Conservation (phyloP, 768 basidiomycete species). For the Hericium rajendrae region DNA sequence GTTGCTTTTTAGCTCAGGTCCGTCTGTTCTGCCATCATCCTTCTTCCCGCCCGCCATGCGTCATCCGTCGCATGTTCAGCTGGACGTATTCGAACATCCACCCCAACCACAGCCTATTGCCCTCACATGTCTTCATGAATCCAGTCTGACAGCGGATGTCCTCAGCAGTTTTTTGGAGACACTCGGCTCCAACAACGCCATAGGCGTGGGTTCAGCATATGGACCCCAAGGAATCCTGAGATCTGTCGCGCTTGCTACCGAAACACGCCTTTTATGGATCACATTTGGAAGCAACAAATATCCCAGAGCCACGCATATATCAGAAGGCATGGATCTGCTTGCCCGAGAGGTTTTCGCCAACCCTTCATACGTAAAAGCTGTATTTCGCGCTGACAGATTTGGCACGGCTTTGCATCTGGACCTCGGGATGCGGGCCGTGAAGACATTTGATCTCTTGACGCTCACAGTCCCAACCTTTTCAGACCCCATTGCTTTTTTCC, state of each 20-base stretch:
- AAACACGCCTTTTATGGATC: constrained; percentile 20
- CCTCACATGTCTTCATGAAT: neutral
- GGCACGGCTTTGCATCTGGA: constrained; percentile 32
- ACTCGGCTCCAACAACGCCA: constrained; percentile 16
- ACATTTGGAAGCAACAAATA: too few species aligned
- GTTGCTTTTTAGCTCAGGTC: neutral
- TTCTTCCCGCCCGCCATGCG: too few species aligned
- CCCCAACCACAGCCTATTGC: neutral
- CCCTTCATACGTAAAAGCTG: neutral
- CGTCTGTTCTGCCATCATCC: too few species aligned
- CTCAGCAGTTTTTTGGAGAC: neutral
- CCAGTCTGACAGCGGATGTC: neutral
- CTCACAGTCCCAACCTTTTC: neutral
- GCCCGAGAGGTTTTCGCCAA: constrained; percentile 13
- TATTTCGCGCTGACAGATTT: constrained; percentile 14
- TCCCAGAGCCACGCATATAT: too few species aligned
- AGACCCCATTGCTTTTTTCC: neutral
- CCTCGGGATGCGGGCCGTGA: constrained; percentile 23
- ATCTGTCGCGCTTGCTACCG: constrained; percentile 31
- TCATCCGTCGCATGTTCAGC: constrained; percentile 33
- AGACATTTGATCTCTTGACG: neutral
- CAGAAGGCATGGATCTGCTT: neutral
- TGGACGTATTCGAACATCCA: constrained; percentile 13
- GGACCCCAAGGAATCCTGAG: constrained; percentile 25
- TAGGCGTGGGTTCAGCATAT: constrained; percentile 34